Percentiles rank a stretch among this genome's conserved stretches.
phyloP scores from a whole-genome alignment of 768 basidiomycete genomes.

The Tephrocybe rancida region DNA sequence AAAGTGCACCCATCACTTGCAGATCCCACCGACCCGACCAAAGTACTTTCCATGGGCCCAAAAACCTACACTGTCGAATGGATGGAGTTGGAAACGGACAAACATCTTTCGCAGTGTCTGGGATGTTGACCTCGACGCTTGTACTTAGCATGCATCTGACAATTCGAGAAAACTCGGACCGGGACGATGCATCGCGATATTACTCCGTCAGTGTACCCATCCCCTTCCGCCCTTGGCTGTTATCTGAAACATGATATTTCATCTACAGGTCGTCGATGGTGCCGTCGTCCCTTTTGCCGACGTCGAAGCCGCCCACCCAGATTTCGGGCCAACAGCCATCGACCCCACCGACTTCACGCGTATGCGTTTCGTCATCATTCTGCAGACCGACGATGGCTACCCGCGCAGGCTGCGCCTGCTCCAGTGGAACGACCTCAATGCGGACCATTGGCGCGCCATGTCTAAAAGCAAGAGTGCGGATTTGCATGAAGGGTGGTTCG shows the following conservation, averaged over 20 bases:
- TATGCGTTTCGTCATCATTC: conserved; percentile 6
- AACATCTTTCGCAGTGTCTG: conserved; percentile 4
- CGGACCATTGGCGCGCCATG: background rate
- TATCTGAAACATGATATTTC: background rate
- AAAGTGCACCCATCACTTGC: conserved; percentile 10
- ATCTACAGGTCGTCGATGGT: conserved; percentile 6
- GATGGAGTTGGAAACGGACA: conserved; percentile 13
- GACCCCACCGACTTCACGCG: conserved; percentile 14
- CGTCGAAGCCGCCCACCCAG: conserved; percentile 2
- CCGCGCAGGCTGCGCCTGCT: conserved; percentile 9
- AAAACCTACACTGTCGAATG: conserved; percentile 12
- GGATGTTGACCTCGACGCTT: conserved; percentile 6
- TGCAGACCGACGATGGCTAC: conserved; percentile 5
- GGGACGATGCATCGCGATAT: conserved; percentile 4
- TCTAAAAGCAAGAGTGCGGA: background rate
- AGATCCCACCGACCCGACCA: conserved; percentile 3
- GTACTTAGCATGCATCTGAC: conserved; percentile 7
- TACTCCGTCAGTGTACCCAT: conserved; percentile 2
- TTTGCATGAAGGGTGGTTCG: background rate
- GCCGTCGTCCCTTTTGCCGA: background rate
- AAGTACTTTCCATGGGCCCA: background rate
- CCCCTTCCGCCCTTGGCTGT: background rate
- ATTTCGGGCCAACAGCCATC: conserved; percentile 4
- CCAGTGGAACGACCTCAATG: conserved; percentile 10
- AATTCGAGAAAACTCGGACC: background rate